Evolutionary conservation across 345 rosid genomes (phyloP), one percentile per base, ranked within the genome.

Genomic region (Rubroshorea leprosula): DNA sequence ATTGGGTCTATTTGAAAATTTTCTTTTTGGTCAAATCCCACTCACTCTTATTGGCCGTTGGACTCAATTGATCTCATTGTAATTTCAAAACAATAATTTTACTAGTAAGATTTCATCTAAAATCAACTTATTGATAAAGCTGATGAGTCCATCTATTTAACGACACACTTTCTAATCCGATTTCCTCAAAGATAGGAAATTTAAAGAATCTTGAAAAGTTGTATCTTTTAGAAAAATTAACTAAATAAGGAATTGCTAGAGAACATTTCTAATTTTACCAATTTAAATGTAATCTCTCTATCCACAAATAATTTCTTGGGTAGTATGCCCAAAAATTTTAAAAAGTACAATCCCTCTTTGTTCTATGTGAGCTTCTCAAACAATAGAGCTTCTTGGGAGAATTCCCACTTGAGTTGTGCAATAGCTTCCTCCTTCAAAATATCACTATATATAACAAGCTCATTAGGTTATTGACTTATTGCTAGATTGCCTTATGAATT

Each of bases 301-400:
- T 78, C 73, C 72, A 68, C 69, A 14, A 83, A 86, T 35, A 72
- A 72, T 20, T 78, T 86, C 54, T 71, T 76, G 0, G 89, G 89
- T n/a, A 46, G 25, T 57, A 54, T 83, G 51, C 82, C 89, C 0
- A 57, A 18, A 0, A 82, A 81, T 60, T 69, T 86, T 17, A 89
- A 89, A 50, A 81, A 74, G 66, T 24, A 72, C 31, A 79, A 62
- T 58, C 84, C 74, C 51, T n/a, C 17, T 17, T 51, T 85, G 68
- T 0, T 0, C 15, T 18, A 47, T 55, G 85, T 72, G 19, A 71
- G 85, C 74, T 72, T 86, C 61, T 77, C 94, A 0, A 55, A 74
- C 71, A 86, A 86, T 73, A 79, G n/a, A n/a, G 69, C 62, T 86
- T 86, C 75, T 19, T 64, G 0, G 87, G 87, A 38, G 85, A 81